Percentiles rank a stretch among this genome's conserved stretches.
Conservation (phyloP, 495 filamentous ascomycete genomes). For the Trichodelitschia bisporula region DNA sequence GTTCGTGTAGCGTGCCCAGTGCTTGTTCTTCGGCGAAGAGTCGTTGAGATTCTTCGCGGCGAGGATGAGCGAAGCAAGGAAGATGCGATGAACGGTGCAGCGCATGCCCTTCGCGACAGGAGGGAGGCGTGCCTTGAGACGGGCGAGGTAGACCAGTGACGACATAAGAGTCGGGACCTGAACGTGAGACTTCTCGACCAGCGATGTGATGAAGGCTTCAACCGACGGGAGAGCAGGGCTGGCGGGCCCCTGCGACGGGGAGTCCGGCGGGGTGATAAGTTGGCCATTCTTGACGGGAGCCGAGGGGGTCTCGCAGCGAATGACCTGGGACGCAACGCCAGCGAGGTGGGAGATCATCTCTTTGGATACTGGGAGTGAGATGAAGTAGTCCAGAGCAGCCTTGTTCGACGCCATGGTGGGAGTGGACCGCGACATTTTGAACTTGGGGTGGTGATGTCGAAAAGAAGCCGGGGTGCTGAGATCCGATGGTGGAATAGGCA, state of each 20-base stretch:
- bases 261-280: slow-evolving; percentile 39
- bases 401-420: slow-evolving; percentile 32
- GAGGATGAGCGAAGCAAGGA: slow-evolving; percentile 55
- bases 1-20: slow-evolving; percentile 81
- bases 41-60: slow-evolving; percentile 64
- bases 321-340: slow-evolving; percentile 59
- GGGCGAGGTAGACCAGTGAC: slow-evolving; percentile 72
- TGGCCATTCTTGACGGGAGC: slow-evolving; percentile 24
- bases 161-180: slow-evolving; percentile 96
- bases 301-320: slow-evolving; percentile 52
- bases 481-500: too few relatives aligned
- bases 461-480: too few relatives aligned
- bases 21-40: slow-evolving; percentile 98
- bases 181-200: slow-evolving; percentile 82
- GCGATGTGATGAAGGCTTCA: slow-evolving; percentile 70
- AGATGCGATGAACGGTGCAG: slow-evolving; percentile 83
- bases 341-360: slow-evolving; percentile 78
- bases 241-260: slow-evolving; percentile 24
- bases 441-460: too few relatives aligned
- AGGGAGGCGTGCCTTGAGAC: slow-evolving; percentile 61
- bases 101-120: slow-evolving; percentile 91
- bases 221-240: slow-evolving; percentile 69
- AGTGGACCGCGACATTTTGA: slow-evolving; percentile 18
- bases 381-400: slow-evolving; percentile 70
- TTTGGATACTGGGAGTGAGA: slow-evolving; percentile 52